Conservation (phyloP, 2,329 filamentous ascomycete genomes). For the Ascochyta koolunga region DNA sequence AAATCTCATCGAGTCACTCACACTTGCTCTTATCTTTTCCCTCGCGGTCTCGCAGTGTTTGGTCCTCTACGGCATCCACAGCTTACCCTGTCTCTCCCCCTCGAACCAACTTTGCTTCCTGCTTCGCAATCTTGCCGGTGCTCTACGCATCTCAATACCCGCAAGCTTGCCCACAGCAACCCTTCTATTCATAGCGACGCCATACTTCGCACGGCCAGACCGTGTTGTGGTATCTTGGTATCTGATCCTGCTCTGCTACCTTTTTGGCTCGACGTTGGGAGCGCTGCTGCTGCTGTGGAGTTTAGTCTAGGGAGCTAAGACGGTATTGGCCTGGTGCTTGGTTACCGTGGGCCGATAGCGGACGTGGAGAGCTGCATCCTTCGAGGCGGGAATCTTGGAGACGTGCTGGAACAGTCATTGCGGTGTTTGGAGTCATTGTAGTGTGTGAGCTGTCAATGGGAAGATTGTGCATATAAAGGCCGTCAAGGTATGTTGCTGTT, state of each 20-base stretch:
- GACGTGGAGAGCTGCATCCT: conserved; percentile 11
- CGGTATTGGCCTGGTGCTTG: conserved; percentile 10
- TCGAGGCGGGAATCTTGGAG: conserved; percentile 6
- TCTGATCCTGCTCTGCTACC: conserved; percentile 30
- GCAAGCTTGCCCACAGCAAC: conserved; percentile 28
- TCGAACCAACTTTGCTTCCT: conserved; percentile 8
- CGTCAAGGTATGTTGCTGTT: conserved; percentile 5
- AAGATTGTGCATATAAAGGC: neutral
- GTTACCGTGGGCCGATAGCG: conserved; percentile 24
- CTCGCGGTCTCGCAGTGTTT: conserved; percentile 23
- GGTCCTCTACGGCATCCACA: conserved; percentile 23
- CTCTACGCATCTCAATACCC: conserved; percentile 28
- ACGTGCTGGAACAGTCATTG: conserved; percentile 6
- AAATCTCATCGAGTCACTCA: conserved; percentile 4
- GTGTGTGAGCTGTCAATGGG: conserved; percentile 29
- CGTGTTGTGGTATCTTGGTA: conserved; percentile 25
- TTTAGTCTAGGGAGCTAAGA: conserved; percentile 6
- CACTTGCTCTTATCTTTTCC: conserved; percentile 10
- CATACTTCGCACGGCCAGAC: conserved; percentile 25
- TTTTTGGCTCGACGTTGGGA: conserved; percentile 27
- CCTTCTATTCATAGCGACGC: conserved; percentile 28
- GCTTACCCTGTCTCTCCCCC: neutral
- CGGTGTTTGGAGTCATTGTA: conserved; percentile 7
- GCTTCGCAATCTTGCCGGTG: conserved; percentile 22
- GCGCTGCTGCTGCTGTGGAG: conserved; percentile 22